phyloP scores from a whole-genome alignment of 129 eudicot species.

The Centella asiatica region DNA sequence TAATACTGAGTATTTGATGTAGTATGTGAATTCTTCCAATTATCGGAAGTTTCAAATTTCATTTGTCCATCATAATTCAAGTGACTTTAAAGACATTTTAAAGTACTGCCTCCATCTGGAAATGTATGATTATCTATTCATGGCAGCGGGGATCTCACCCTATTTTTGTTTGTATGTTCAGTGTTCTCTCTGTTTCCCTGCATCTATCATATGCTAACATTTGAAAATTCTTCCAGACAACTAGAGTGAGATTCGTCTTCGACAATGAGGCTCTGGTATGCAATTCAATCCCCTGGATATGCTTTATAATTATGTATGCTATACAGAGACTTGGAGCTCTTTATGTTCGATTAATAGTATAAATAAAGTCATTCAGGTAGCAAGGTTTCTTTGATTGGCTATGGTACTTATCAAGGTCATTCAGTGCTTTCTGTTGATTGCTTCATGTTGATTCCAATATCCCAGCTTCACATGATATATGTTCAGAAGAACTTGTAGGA shows the following conservation, averaged over 20 bases:
- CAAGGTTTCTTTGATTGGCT: too few species aligned
- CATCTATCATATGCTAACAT: not conserved
- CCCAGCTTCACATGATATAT: too few species aligned
- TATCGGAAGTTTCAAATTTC: not conserved
- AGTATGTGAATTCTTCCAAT: not conserved
- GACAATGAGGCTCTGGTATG: conserved; percentile 84
- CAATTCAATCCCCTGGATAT: conserved; percentile 16
- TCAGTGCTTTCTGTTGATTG: too few species aligned
- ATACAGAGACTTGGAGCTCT: too few species aligned
- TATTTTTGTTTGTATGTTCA: not conserved
- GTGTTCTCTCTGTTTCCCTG: not conserved
- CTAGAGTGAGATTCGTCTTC: conserved; percentile 95
- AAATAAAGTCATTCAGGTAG: too few species aligned
- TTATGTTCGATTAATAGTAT: too few species aligned
- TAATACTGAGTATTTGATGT: not conserved
- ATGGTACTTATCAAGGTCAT: too few species aligned
- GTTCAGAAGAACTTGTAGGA: too few species aligned
- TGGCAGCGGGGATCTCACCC: not conserved
- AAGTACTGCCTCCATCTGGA: too few species aligned
- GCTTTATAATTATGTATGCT: too few species aligned
- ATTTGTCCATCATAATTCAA: not conserved
- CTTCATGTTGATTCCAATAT: too few species aligned
- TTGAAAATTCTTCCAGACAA: conserved; percentile 49
- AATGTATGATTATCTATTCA: not conserved
- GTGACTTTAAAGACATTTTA: not conserved